phyloP scores from a whole-genome alignment of 2,329 filamentous ascomycete species.

The Zasmidium cellare region DNA sequence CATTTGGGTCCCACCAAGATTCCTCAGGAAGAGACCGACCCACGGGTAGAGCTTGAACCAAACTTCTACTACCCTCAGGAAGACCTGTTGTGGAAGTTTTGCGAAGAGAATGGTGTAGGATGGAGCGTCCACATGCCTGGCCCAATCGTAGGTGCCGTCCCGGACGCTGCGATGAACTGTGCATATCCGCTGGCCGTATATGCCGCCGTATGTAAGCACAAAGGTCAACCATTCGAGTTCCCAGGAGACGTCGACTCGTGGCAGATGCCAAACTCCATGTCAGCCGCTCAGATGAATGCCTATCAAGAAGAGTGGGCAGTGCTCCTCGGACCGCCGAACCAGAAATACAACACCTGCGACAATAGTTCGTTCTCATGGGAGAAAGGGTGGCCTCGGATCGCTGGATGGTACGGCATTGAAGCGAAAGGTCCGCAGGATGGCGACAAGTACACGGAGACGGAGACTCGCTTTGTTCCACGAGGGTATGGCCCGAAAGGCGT shows the following conservation, averaged over 20 bases:
- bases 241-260: constrained; percentile 47
- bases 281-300: constrained; percentile 48
- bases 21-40: constrained; percentile 51
- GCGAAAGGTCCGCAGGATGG: constrained; percentile 28
- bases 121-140: constrained; percentile 53
- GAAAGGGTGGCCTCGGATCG: constrained; percentile 51
- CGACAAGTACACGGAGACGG: constrained; percentile 24
- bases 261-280: constrained; percentile 45
- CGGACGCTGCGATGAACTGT: constrained; percentile 54
- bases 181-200: constrained; percentile 52
- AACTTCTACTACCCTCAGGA: constrained; percentile 61
- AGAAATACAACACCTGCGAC: constrained; percentile 54
- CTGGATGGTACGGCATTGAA: constrained; percentile 45
- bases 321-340: constrained; percentile 41
- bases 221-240: constrained; percentile 45
- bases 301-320: constrained; percentile 55
- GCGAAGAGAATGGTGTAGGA: constrained; percentile 35
- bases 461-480: constrained; percentile 27
- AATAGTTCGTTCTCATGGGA: constrained; percentile 51
- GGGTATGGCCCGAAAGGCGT: constrained; percentile 31
- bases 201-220: constrained; percentile 46
- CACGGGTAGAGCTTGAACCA: constrained; percentile 44
- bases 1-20: constrained; percentile 49
- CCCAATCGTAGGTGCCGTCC: constrained; percentile 52
- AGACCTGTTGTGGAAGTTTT: constrained; percentile 48